A percentile compares a stretch with the other conserved stretches of the same genome.
These are phyloP conservation scores for Luffa aegyptiaca DNA, from an alignment of 306 rosid species.

Conservation along the genomic window DNA sequence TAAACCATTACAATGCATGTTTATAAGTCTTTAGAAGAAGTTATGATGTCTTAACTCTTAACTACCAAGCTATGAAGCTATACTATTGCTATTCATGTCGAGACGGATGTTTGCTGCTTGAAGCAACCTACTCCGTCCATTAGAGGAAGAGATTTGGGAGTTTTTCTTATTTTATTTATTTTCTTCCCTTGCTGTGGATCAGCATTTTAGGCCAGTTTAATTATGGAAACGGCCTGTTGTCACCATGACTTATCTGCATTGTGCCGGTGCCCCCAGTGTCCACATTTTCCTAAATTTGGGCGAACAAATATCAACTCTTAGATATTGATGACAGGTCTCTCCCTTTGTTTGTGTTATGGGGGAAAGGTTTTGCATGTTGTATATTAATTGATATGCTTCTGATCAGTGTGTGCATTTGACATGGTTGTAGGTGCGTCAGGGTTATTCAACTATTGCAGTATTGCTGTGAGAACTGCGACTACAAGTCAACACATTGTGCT, in stretches of 20 bases:
- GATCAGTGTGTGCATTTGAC: neutral
- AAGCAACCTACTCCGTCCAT: neutral
- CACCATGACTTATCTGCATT: neutral
- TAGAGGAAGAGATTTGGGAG: neutral
- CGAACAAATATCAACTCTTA: neutral
- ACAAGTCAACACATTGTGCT: conserved; percentile 83
- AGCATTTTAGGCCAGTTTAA: neutral
- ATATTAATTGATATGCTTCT: neutral
- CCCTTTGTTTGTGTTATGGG: neutral
- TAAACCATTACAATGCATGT: neutral
- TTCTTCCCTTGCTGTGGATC: neutral
- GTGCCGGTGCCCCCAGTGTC: neutral
- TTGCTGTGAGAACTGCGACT: conserved; percentile 63
- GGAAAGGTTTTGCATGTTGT: neutral
- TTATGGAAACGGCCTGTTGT: neutral
- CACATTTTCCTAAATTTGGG: neutral
- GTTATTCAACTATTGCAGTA: conserved; percentile 57
- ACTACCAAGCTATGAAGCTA: too few species aligned
- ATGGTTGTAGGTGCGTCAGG: conserved; percentile 45
- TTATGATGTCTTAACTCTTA: neutral
- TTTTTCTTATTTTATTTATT: neutral
- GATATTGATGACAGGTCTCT: neutral
- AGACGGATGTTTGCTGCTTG: neutral
- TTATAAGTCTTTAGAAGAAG: neutral
- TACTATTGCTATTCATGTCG: too few species aligned